A percentile compares a stretch with the other conserved stretches of the same genome.
phyloP scores from a whole-genome alignment of 345 rosid genomes.

The Gossypium longicalyx region DNA sequence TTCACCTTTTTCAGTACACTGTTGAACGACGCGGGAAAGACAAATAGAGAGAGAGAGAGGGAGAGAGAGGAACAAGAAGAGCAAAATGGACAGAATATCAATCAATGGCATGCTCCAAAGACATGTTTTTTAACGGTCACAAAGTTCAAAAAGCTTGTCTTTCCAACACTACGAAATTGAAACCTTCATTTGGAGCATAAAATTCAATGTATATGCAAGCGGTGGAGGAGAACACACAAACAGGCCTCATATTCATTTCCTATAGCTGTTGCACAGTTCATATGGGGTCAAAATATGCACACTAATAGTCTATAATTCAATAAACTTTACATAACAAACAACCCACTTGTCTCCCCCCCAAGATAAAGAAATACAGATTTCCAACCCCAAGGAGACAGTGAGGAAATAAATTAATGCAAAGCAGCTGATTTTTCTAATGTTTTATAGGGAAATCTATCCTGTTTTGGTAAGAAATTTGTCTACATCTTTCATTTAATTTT shows the following conservation, averaged over 20 bases:
- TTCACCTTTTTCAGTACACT: neutral
- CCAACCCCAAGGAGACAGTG: neutral
- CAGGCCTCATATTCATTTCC: slow-evolving; percentile 16
- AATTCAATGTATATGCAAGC: slow-evolving; percentile 6
- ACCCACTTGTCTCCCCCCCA: neutral
- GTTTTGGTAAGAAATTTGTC: neutral
- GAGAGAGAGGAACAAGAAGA: slow-evolving; percentile 10
- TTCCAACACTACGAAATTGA: neutral
- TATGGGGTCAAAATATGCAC: slow-evolving; percentile 28
- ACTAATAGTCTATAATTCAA: neutral
- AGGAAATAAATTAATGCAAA: neutral
- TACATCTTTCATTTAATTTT: neutral
- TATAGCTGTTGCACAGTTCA: slow-evolving; percentile 17
- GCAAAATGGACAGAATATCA: slow-evolving; percentile 6
- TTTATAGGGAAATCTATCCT: neutral
- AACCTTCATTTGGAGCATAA: slow-evolving; percentile 12
- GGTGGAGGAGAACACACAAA: neutral
- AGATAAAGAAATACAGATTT: neutral
- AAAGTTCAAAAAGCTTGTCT: slow-evolving; percentile 13
- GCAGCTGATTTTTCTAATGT: neutral
- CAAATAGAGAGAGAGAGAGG: slow-evolving; percentile 11
- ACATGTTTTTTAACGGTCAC: slow-evolving; percentile 13
- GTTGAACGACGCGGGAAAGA: slow-evolving; percentile 3
- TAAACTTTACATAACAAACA: neutral
- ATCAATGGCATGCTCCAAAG: neutral